Conservation (phyloP, 306 rosid genomes). For the Dicorynia guianensis region DNA sequence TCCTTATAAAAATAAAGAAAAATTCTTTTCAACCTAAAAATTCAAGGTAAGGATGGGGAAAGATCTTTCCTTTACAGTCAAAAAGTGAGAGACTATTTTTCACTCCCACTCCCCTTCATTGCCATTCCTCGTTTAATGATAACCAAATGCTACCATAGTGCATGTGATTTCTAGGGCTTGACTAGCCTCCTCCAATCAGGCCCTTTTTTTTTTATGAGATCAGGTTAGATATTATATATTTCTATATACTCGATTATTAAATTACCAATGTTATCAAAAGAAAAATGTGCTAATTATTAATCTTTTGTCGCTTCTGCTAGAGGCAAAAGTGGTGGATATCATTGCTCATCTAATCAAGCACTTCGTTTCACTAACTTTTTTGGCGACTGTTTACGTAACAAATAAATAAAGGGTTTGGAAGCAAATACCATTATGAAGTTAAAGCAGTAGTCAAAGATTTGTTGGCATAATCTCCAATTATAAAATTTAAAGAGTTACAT, state of each 20-base stretch:
- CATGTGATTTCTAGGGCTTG: not conserved
- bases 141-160: too few species aligned
- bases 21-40: too few species aligned
- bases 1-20: too few species aligned
- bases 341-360: constrained; percentile 23
- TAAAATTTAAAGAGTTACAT: too few species aligned
- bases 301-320: constrained; percentile 41
- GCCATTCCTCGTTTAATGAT: too few species aligned
- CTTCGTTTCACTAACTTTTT: constrained; percentile 35
- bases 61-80: too few species aligned
- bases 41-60: too few species aligned
- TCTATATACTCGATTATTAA: too few species aligned
- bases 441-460: constrained; percentile 53
- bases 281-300: constrained; percentile 22
- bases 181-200: not conserved
- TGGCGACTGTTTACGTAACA: not conserved
- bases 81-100: too few species aligned
- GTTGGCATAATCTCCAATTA: constrained; percentile 6
- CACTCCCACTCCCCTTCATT: too few species aligned
- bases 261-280: not conserved
- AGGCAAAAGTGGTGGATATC: constrained; percentile 13
- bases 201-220: not conserved
- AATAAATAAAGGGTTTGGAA: not conserved
- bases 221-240: too few species aligned
- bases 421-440: constrained; percentile 13